These are phyloP conservation scores for Achaetomium macrosporum DNA, from an alignment of 2,329 filamentous ascomycete genomes.

Conservation along the genomic window DNA sequence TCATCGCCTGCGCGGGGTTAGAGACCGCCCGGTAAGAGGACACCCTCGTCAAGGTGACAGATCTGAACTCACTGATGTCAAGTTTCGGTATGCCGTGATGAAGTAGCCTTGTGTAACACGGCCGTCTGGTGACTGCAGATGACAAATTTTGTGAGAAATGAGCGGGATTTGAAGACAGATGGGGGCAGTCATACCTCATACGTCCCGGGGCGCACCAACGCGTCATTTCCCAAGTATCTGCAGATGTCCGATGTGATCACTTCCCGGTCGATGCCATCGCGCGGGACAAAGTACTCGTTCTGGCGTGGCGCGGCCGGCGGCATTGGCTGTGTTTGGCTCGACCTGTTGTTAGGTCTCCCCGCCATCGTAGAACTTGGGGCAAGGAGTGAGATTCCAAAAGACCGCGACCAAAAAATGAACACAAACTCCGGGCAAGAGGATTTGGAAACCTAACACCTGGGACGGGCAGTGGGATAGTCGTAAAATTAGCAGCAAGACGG, in stretches of 20 bases:
- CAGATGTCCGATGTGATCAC: conserved; percentile 82
- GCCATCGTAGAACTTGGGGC: conserved; percentile 30
- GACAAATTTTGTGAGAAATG: conserved; percentile 5
- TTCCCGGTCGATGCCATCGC: conserved; percentile 75
- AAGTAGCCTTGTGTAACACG: conserved; percentile 66
- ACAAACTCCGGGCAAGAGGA: background rate
- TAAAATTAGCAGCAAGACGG: background rate
- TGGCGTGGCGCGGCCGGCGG: conserved; percentile 45
- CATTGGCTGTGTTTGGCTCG: conserved; percentile 32
- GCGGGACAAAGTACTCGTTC: conserved; percentile 75
- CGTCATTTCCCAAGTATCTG: conserved; percentile 77
- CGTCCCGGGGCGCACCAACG: conserved; percentile 67
- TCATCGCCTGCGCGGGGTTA: conserved; percentile 48
- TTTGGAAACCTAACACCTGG: background rate
- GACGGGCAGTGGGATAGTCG: background rate
- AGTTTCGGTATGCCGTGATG: conserved; percentile 72
- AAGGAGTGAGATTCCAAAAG: background rate
- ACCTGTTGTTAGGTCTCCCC: conserved; percentile 34
- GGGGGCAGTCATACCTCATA: conserved; percentile 53
- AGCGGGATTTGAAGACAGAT: background rate
- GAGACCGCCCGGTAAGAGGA: conserved; percentile 17
- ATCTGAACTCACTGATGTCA: conserved; percentile 61
- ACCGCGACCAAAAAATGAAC: background rate
- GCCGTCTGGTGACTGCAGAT: conserved; percentile 41
- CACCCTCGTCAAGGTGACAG: background rate